Conservation (phyloP, 805 yeast species). For the Candida berthetii region DNA sequence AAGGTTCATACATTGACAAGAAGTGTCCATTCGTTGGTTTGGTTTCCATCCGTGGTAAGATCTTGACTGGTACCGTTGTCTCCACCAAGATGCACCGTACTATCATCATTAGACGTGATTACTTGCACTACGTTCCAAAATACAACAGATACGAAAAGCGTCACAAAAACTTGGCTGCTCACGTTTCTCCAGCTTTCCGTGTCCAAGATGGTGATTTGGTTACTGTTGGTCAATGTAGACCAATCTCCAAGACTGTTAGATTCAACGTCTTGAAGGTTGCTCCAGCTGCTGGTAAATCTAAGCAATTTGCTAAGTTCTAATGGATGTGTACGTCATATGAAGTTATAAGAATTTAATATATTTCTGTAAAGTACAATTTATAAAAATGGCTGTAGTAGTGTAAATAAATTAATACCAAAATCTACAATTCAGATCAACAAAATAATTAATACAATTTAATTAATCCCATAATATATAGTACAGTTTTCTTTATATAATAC, state of each 20-base stretch:
- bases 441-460: too few relatives aligned
- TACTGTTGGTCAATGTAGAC: conserved; percentile 99
- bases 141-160: conserved; percentile 99
- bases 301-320: conserved; percentile 96
- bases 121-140: conserved; percentile 99
- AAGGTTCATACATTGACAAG: conserved; percentile 99
- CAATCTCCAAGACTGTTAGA: conserved; percentile 99
- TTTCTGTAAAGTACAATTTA: background rate
- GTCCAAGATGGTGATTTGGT: conserved; percentile 98
- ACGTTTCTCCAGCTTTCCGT: conserved; percentile 99
- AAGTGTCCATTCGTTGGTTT: conserved; percentile 99
- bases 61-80: conserved; percentile 98
- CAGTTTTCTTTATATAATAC: too few relatives aligned
- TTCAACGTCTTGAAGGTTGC: conserved; percentile 98
- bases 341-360: background rate
- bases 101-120: conserved; percentile 98
- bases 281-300: conserved; percentile 77
- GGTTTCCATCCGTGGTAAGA: conserved; percentile 99
- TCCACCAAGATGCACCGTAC: conserved; percentile 99
- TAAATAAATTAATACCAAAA: too few relatives aligned
- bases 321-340: background rate
- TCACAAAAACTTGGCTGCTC: conserved; percentile 99
- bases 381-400: background rate
- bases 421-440: too few relatives aligned
- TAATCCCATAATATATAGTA: too few relatives aligned